Evolutionary conservation across 805 yeast genomes (phyloP), one percentile per base, ranked within the genome.

Genomic region (Komagataella mondaviorum): DNA sequence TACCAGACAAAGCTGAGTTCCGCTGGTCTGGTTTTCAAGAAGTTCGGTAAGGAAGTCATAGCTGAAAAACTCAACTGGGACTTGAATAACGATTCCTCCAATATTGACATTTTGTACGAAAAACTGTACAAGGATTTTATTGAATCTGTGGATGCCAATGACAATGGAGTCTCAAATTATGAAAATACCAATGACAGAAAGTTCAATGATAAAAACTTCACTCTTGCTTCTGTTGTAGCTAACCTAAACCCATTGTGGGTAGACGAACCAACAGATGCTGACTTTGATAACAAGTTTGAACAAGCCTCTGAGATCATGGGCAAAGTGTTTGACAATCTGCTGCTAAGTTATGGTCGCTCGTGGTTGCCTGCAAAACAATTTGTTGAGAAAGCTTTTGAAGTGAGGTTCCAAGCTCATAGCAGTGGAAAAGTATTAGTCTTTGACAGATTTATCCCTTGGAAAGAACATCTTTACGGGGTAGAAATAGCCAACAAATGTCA

Each of bases 81-180:
- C 14, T 56, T 60, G 8, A 59, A 63, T 6, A 59, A 61, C 47
- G 62, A 69, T 44, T 60, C 61, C 2, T 58, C 68, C 3, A 72
- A 76, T n/a, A 67, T 87, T 44, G 85, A 83, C 18, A 66, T 81
- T 36, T 70, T 93, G 48, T 88, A 83, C 65, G 72, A 73, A 45
- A 86, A 85, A 64, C 72, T 91, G n/a, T 93, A 93, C 71, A 76
- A 78, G 53, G 91, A 85, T 55, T 88, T 93, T 60, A 72, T 93
- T 53, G 98, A 93, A 68, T 82, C 96, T 7, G 74, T 93, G 39
- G 99, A 90, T 68, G 99, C 97, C 52, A 88, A 90, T 62, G 99
- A 93, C 66, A 93, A 93, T 62, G 99, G 99, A 61, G 78, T 91
- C 55, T 76, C 76, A 63, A 83, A 85, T 59, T 87, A 80, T 60